A percentile compares a stretch with the other conserved stretches of the same genome.
Evolutionary conservation across 225 moss, liverwort and hornwort species (phyloP).

Genomic region (Polytrichum formosum): DNA sequence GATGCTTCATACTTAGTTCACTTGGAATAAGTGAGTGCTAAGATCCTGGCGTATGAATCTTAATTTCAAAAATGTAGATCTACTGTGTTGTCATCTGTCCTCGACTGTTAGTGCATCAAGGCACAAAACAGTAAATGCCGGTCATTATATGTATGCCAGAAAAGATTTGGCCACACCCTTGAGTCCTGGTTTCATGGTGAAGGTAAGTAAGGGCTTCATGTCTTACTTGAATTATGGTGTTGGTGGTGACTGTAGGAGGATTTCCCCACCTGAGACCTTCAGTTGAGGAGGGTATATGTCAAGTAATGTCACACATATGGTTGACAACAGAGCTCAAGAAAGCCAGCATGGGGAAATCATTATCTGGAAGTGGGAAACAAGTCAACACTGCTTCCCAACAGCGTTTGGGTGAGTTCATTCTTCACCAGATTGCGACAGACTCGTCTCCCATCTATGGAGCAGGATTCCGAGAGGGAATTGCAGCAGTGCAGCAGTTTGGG

Average conservation of each 20-base stretch:
- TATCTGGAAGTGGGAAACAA: slow-evolving; percentile 22
- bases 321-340: slow-evolving; percentile 35
- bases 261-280: slow-evolving; percentile 35
- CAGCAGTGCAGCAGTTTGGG: slow-evolving; percentile 20
- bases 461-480: slow-evolving; percentile 36
- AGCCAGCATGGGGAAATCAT: slow-evolving; percentile 16
- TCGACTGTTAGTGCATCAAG: too few relatives aligned
- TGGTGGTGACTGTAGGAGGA: slow-evolving; percentile 12
- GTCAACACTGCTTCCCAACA: slow-evolving; percentile 13
- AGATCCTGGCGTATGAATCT: too few relatives aligned
- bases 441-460: slow-evolving; percentile 44
- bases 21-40: too few relatives aligned
- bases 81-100: too few relatives aligned
- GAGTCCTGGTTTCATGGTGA: too few relatives aligned
- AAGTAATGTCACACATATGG: slow-evolving; percentile 74
- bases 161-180: too few relatives aligned
- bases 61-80: too few relatives aligned
- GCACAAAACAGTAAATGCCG: too few relatives aligned
- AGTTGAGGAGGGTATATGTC: slow-evolving; percentile 71
- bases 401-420: slow-evolving; percentile 39
- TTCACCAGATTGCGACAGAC: slow-evolving; percentile 38
- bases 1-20: too few relatives aligned
- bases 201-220: too few relatives aligned
- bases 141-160: too few relatives aligned
- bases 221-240: too few relatives aligned